phyloP scores from a whole-genome alignment of 805 yeast genomes.

The Sugiyamaella boreocaroliniensis region DNA sequence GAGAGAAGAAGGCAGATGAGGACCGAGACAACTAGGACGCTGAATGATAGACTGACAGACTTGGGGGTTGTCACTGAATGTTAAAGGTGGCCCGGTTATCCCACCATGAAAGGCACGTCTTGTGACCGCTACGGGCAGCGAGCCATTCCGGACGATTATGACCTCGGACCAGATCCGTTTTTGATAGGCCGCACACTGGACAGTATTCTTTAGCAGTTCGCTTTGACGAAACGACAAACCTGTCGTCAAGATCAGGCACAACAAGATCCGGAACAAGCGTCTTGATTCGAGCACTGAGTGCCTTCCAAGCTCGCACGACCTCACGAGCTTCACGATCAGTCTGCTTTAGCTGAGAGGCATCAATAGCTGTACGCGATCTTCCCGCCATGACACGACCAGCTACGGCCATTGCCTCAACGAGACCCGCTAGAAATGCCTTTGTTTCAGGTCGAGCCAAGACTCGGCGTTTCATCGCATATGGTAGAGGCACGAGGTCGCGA shows the following conservation, averaged over 20 bases:
- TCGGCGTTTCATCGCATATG: constrained; percentile 18
- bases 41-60: too few relatives aligned
- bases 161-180: constrained; percentile 19
- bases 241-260: constrained; percentile 14
- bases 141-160: constrained; percentile 14
- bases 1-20: too few relatives aligned
- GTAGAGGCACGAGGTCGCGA: constrained; percentile 15
- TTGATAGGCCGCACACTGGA: constrained; percentile 21
- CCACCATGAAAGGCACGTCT: constrained; percentile 20
- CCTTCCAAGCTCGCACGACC: constrained; percentile 18
- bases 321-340: constrained; percentile 22
- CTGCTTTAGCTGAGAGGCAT: constrained; percentile 2
- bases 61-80: neutral
- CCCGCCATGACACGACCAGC: constrained; percentile 23
- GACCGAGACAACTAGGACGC: too few relatives aligned
- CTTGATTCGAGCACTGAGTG: constrained; percentile 12
- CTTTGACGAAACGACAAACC: constrained; percentile 7
- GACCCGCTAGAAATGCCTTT: constrained; percentile 17
- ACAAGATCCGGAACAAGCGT: constrained; percentile 11
- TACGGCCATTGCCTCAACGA: constrained; percentile 17
- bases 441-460: constrained; percentile 20
- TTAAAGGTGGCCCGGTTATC: constrained; percentile 17
- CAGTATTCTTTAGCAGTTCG: constrained; percentile 9
- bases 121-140: constrained; percentile 15
- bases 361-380: constrained; percentile 13